Evolutionary conservation across 1,139 yeast species (phyloP).

Genomic region (Kodamaea arcana): DNA sequence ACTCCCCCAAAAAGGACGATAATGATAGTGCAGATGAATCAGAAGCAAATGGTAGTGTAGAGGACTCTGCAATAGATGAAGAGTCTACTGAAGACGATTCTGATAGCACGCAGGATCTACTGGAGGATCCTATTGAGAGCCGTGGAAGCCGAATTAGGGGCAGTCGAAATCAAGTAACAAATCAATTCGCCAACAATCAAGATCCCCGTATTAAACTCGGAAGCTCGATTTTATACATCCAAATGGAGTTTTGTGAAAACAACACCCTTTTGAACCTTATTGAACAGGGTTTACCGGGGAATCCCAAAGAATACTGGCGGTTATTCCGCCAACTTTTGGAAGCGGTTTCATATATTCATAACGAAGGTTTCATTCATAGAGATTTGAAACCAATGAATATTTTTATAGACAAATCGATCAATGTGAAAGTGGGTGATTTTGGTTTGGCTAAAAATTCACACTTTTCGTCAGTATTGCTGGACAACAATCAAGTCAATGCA

Average conservation of each 20-base stretch:
- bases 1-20: constrained; percentile 10
- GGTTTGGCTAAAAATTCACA: constrained; percentile 86
- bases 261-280: constrained; percentile 83
- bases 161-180: constrained; percentile 2
- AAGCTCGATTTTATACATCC: constrained; percentile 68
- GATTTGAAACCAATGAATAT: constrained; percentile 95
- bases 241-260: constrained; percentile 98
- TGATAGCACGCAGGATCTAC: no score
- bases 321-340: constrained; percentile 83
- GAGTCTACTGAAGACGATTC: not conserved
- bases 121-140: no score
- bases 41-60: not conserved
- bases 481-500: constrained; percentile 33
- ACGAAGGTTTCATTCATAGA: constrained; percentile 91
- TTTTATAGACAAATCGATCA: constrained; percentile 85
- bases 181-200: not conserved
- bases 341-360: constrained; percentile 86
- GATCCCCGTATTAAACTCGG: constrained; percentile 13
- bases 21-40: constrained; percentile 4
- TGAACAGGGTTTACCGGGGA: constrained; percentile 68
- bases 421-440: constrained; percentile 93
- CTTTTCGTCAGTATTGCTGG: constrained; percentile 37
- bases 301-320: constrained; percentile 84
- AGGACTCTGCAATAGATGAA: not conserved
- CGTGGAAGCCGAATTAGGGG: constrained; percentile 1